phyloP scores from a whole-genome alignment of 257 asterid genomes.

The Catharanthus roseus region DNA sequence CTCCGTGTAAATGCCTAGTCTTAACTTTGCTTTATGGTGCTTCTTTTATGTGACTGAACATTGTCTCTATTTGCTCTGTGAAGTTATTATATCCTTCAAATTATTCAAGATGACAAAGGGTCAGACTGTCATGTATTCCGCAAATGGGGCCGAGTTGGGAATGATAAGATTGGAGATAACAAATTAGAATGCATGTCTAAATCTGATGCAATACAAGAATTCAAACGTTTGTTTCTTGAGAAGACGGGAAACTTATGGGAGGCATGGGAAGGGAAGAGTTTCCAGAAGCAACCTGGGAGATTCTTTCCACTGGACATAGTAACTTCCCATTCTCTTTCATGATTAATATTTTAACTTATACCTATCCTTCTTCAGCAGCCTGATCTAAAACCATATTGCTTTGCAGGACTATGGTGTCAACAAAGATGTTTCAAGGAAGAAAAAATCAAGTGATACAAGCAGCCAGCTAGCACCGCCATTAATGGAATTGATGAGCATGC shows the following conservation, averaged over 20 bases:
- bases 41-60: neutral
- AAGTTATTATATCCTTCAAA: constrained; percentile 88
- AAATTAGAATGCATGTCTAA: constrained; percentile 62
- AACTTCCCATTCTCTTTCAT: constrained; percentile 21
- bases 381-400: constrained; percentile 5
- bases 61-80: constrained; percentile 22
- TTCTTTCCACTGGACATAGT: constrained; percentile 89
- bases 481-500: constrained; percentile 82
- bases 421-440: constrained; percentile 49
- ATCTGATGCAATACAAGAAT: constrained; percentile 64
- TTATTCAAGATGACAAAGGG: constrained; percentile 89
- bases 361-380: constrained; percentile 3
- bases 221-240: constrained; percentile 77
- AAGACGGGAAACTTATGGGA: constrained; percentile 95
- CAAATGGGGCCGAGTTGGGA: constrained; percentile 99
- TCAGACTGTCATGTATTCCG: constrained; percentile 80
- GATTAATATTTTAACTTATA: neutral
- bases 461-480: constrained; percentile 72
- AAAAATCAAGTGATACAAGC: constrained; percentile 44
- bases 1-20: neutral
- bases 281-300: constrained; percentile 88
- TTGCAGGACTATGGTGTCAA: constrained; percentile 87
- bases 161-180: constrained; percentile 74
- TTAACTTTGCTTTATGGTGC: neutral
- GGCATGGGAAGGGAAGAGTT: constrained; percentile 65